Evolutionary conservation across 2,329 filamentous ascomycete genomes (phyloP).

Genomic region (Microascus cirrosus): DNA sequence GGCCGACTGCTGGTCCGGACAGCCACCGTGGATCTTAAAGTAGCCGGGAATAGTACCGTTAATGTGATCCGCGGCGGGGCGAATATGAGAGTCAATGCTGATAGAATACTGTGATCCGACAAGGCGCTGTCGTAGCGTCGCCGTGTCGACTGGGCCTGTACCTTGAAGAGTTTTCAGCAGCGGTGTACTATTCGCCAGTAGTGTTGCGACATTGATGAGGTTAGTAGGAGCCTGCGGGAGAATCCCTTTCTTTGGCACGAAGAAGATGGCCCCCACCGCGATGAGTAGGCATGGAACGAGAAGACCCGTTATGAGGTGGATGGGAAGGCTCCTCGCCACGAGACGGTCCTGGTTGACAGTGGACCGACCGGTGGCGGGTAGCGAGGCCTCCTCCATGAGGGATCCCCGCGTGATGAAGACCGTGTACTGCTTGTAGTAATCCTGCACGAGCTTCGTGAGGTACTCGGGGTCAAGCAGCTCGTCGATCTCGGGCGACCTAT

Average conservation of each 20-base stretch:
- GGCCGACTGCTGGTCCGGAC: conserved; percentile 11
- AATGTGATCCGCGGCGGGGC: conserved; percentile 8
- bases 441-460: conserved; percentile 14
- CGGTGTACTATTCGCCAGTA: conserved; percentile 22
- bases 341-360: conserved; percentile 17
- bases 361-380: conserved; percentile 12
- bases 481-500: conserved; percentile 10
- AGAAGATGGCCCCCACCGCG: conserved; percentile 8
- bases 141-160: conserved; percentile 18
- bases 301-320: conserved; percentile 18
- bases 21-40: not conserved
- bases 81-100: conserved; percentile 23
- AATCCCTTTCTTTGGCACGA: conserved; percentile 18
- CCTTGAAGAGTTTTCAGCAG: conserved; percentile 22
- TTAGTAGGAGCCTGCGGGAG: conserved; percentile 22
- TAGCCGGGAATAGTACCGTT: conserved; percentile 4
- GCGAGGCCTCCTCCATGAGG: conserved; percentile 14
- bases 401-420: conserved; percentile 19
- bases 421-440: conserved; percentile 22
- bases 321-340: conserved; percentile 15
- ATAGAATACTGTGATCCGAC: conserved; percentile 16
- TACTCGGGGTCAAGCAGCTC: conserved; percentile 13
- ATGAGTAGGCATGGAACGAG: conserved; percentile 16
- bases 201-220: conserved; percentile 21
- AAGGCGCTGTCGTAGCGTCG: conserved; percentile 15